These are phyloP conservation scores for Sporothrix mexicana DNA, from an alignment of 2,329 filamentous ascomycete species.

Conservation along the genomic window DNA sequence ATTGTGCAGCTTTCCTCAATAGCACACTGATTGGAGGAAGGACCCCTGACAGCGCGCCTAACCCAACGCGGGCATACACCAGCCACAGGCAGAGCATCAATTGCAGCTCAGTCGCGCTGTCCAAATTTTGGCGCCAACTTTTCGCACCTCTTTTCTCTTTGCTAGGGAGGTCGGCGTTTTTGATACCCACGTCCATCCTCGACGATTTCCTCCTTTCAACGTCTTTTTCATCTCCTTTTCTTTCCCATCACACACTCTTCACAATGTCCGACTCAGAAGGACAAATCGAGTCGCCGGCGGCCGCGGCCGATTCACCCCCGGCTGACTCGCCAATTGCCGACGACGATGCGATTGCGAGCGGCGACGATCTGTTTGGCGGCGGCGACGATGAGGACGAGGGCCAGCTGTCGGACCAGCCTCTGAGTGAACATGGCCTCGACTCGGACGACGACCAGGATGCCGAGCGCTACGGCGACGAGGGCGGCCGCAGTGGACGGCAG, in stretches of 20 bases:
- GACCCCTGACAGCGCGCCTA: constrained; percentile 4
- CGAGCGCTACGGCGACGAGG: constrained; percentile 39
- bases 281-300: constrained; percentile 35
- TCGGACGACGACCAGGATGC: constrained; percentile 58
- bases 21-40: constrained; percentile 2
- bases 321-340: constrained; percentile 28
- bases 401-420: constrained; percentile 65
- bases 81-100: constrained; percentile 26
- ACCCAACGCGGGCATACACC: constrained; percentile 27
- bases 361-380: constrained; percentile 38
- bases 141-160: constrained; percentile 19
- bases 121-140: constrained; percentile 25
- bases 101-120: constrained; percentile 18
- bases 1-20: constrained; percentile 7
- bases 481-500: constrained; percentile 39
- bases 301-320: constrained; percentile 22
- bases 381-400: constrained; percentile 60
- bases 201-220: neutral
- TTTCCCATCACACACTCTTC: neutral
- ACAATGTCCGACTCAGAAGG: constrained; percentile 38
- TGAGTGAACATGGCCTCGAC: constrained; percentile 66
- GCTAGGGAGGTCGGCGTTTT: neutral
- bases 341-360: constrained; percentile 33
- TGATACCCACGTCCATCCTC: neutral
- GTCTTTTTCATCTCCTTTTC: neutral